These are phyloP conservation scores for Phytophthora podocarpi DNA, from an alignment of 352 stramenopile genomes.

Conservation along the genomic window DNA sequence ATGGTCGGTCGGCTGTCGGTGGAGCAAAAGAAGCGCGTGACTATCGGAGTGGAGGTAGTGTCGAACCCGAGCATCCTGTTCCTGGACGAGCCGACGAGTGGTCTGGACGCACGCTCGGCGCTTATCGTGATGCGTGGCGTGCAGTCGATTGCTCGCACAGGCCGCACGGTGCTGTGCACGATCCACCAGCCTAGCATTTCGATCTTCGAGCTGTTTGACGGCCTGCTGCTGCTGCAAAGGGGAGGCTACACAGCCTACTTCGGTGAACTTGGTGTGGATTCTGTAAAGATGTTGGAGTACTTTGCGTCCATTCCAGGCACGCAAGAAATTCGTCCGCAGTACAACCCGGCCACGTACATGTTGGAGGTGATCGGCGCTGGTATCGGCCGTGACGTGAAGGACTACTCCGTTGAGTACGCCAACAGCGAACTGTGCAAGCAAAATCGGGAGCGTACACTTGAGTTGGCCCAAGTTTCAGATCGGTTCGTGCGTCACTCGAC, in stretches of 20 bases:
- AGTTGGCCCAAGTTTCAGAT: conserved; percentile 36
- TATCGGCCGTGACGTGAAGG: conserved; percentile 20
- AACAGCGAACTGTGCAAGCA: conserved; percentile 14
- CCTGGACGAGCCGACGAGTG: conserved; percentile 90
- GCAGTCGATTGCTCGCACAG: conserved; percentile 80
- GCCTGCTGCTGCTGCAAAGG: conserved; percentile 81
- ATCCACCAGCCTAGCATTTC: conserved; percentile 71
- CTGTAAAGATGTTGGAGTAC: conserved; percentile 86
- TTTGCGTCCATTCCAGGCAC: conserved; percentile 81
- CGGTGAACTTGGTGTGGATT: conserved; percentile 84
- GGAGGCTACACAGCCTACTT: conserved; percentile 80
- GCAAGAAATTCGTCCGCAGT: conserved; percentile 30
- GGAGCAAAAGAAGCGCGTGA: conserved; percentile 93
- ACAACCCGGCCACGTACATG: conserved; percentile 24
- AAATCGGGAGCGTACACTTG: conserved; percentile 27
- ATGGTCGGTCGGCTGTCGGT: conserved; percentile 61
- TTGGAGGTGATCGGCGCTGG: too few species aligned
- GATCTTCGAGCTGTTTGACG: conserved; percentile 94
- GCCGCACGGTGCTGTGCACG: conserved; percentile 85
- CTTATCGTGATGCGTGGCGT: conserved; percentile 89
- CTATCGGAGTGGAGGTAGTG: conserved; percentile 92
- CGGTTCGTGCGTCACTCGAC: conserved; percentile 60
- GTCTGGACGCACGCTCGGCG: conserved; percentile 88
- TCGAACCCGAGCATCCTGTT: conserved; percentile 95
- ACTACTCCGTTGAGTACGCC: conserved; percentile 22